phyloP scores from a whole-genome alignment of 176 grass and related monocot genomes.

The Rhynchospora pubera region DNA sequence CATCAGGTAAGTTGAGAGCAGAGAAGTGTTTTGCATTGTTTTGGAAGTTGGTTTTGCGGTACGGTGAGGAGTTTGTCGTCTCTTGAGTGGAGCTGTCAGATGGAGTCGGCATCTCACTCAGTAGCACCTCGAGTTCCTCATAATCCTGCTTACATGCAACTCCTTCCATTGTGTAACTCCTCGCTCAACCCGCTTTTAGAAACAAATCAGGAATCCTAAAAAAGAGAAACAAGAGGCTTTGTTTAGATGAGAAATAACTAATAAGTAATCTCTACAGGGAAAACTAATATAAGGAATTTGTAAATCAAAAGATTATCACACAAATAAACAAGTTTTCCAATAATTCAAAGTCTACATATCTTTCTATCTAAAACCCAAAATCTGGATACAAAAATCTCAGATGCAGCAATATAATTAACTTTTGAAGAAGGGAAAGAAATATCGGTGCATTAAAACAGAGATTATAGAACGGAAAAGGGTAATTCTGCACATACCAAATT shows the following conservation, averaged over 20 bases:
- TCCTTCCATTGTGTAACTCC: constrained; percentile 24
- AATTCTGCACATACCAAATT: constrained; percentile 4
- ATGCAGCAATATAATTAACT: background rate
- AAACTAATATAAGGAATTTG: background rate
- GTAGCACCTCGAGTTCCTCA: constrained; percentile 20
- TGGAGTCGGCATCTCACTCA: constrained; percentile 14
- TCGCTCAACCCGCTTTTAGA: background rate
- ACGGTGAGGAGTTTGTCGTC: background rate
- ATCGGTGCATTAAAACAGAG: constrained; percentile 18
- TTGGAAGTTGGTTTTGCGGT: background rate
- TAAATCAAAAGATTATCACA: background rate
- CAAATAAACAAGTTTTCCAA: background rate
- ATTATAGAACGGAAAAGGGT: background rate
- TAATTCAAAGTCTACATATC: background rate
- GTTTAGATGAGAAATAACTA: constrained; percentile 15
- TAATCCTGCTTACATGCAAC: constrained; percentile 15
- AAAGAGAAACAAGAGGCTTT: background rate
- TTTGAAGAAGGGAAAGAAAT: background rate
- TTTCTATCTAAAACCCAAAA: constrained; percentile 11
- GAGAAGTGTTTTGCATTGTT: background rate
- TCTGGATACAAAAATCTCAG: background rate
- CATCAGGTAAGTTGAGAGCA: constrained; percentile 26
- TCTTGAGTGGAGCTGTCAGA: background rate
- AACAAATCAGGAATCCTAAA: constrained; percentile 5
- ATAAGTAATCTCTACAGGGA: background rate